Evolutionary conservation across 208 protist species (phyloP).

Genomic region (Kentomonas sorsogonicus): DNA sequence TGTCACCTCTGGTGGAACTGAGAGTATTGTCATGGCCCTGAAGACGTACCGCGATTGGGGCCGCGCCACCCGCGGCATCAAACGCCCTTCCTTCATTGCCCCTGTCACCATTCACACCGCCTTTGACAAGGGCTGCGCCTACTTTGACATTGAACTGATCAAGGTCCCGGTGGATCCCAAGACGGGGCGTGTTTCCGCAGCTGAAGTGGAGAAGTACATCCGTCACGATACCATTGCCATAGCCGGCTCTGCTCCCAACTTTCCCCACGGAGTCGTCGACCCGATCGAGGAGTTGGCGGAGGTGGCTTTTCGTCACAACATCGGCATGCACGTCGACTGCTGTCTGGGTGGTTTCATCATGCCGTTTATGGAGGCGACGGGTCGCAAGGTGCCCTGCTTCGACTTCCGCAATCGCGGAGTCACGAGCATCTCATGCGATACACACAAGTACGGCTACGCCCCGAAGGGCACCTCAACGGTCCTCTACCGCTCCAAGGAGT

Average conservation of each 20-base stretch:
- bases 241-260: constrained; percentile 94
- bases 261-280: constrained; percentile 94
- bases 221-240: constrained; percentile 93
- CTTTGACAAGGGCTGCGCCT: constrained; percentile 97
- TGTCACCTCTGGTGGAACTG: constrained; percentile 95
- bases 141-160: constrained; percentile 94
- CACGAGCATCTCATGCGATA: constrained; percentile 97
- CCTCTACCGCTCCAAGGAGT: constrained; percentile 85
- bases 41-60: constrained; percentile 95
- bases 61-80: constrained; percentile 77
- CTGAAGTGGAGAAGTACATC: constrained; percentile 86
- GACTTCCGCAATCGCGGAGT: constrained; percentile 97
- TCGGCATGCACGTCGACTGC: constrained; percentile 98
- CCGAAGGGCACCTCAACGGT: constrained; percentile 97
- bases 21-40: constrained; percentile 97
- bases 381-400: constrained; percentile 79
- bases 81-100: constrained; percentile 86
- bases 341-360: constrained; percentile 98
- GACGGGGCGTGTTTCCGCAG: constrained; percentile 75
- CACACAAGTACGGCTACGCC: constrained; percentile 99
- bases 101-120: constrained; percentile 94
- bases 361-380: constrained; percentile 93
- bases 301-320: constrained; percentile 77
- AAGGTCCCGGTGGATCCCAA: constrained; percentile 83
- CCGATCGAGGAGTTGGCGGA: constrained; percentile 83